Evolutionary conservation across 2,329 filamentous ascomycete genomes (phyloP).

Genomic region (Fusarium secorum): DNA sequence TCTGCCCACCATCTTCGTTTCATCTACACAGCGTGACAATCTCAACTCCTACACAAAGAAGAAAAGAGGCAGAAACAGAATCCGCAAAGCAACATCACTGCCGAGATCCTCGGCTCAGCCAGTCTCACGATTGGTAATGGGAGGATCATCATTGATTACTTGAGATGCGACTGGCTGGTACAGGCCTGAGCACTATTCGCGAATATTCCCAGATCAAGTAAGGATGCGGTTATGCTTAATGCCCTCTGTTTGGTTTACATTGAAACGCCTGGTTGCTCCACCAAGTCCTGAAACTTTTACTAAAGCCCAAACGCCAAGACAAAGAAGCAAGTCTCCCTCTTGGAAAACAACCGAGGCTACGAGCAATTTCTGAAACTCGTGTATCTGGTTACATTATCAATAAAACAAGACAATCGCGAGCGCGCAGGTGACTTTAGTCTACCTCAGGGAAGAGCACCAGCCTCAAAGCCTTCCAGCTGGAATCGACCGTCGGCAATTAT

Average conservation of each 20-base stretch:
- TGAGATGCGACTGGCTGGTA: background rate
- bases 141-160: background rate
- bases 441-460: background rate
- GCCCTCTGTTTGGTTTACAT: background rate
- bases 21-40: background rate
- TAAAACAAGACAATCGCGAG: no score
- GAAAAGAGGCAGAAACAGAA: background rate
- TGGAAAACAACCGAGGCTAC: background rate
- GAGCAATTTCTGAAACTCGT: background rate
- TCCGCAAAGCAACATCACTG: background rate
- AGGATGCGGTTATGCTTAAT: background rate
- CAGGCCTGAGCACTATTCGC: background rate
- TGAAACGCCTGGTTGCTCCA: background rate
- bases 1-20: background rate
- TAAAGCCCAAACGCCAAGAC: background rate
- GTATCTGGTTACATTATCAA: accelerated
- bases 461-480: background rate
- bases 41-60: background rate
- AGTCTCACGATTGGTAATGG: background rate
- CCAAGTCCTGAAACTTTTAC: background rate
- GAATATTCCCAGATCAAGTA: background rate
- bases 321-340: background rate
- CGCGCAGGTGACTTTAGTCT: accelerated
- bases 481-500: background rate
- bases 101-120: background rate